phyloP scores from a whole-genome alignment of 768 basidiomycete species.

The Tylopilus subfusipes region DNA sequence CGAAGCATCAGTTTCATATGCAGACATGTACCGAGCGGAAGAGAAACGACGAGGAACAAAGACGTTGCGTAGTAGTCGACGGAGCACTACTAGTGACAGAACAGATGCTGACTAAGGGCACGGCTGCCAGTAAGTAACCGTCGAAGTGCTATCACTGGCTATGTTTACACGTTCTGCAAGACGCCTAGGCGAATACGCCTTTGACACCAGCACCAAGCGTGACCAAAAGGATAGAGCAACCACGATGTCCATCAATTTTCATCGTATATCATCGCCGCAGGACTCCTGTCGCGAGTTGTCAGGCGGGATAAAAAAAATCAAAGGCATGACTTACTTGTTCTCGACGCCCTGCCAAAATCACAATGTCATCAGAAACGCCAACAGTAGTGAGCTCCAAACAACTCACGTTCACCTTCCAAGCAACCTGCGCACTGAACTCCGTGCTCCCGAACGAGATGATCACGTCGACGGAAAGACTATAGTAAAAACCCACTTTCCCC shows the following conservation, averaged over 20 bases:
- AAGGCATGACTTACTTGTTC: not conserved
- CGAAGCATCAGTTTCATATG: constrained; percentile 78
- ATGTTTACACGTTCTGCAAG: too few species aligned
- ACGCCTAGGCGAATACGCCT: too few species aligned
- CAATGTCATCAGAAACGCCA: not conserved
- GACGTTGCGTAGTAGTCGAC: too few species aligned
- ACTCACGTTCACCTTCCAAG: constrained; percentile 13
- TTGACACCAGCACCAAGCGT: not conserved
- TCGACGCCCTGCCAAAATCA: constrained; percentile 5
- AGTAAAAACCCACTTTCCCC: constrained; percentile 3
- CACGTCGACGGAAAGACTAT: constrained; percentile 1
- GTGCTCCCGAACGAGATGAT: constrained; percentile 16
- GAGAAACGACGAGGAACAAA: too few species aligned
- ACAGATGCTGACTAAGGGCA: constrained; percentile 17
- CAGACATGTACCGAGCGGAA: constrained; percentile 30
- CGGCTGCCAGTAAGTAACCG: too few species aligned
- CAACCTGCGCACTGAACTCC: constrained; percentile 25
- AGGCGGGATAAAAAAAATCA: not conserved
- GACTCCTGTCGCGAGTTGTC: not conserved
- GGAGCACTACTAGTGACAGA: too few species aligned
- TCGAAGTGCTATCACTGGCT: too few species aligned
- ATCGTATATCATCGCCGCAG: constrained; percentile 7
- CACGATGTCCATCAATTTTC: not conserved
- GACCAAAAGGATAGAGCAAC: not conserved
- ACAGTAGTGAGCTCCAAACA: too few species aligned